Evolutionary conservation across 2,329 filamentous ascomycete genomes (phyloP), one percentile per base, ranked within the genome.

Genomic region (Camillea tinctor): DNA sequence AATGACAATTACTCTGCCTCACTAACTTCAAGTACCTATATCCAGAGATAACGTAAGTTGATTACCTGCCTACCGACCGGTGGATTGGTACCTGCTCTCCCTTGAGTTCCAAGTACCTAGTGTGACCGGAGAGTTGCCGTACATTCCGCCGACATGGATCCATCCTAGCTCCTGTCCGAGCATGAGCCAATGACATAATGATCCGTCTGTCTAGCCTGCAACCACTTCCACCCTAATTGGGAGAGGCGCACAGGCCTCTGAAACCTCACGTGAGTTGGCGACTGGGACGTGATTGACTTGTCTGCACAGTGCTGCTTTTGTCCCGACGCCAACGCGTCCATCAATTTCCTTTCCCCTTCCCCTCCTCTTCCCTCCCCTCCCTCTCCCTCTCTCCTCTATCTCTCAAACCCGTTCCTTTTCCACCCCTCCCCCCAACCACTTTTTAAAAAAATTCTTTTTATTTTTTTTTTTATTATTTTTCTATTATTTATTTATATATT

Each of bases 261-360:
- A 62, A 64, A 62, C 62, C 62, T 71, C 69, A 72, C 69, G 69
- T 72, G 69, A 71, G 48, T 62, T 57, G 66, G 69, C 68, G 69
- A 66, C 56, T 53, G 17, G 58, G 52, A 65, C 69, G 69, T 68
- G 69, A 69, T 60, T 23, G 52, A 59, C 58, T 44, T 23, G 50
- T 53, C 60, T 55, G 64, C 67, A 68, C 66, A 69, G 65, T 67
- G 66, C 57, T 44, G 52, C 49, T 20, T 2, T 30, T 60, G 55
- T 59, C 59, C 52, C 20, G 20, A 61, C 56, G 48, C 51, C 52
- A 57, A 56, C 64, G 65, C 64, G 64, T 73, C 17, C 19, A 30
- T 21, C 8, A 56, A 20, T 20, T 22, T 52, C 69, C 67, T 51
- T 24, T 60, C 56, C 67, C 64, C 60, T 63, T 55, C 64, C 63